A percentile compares a stretch with the other conserved stretches of the same genome.
phyloP scores from a whole-genome alignment of 768 basidiomycete genomes.

The Arthromyces matolae region DNA sequence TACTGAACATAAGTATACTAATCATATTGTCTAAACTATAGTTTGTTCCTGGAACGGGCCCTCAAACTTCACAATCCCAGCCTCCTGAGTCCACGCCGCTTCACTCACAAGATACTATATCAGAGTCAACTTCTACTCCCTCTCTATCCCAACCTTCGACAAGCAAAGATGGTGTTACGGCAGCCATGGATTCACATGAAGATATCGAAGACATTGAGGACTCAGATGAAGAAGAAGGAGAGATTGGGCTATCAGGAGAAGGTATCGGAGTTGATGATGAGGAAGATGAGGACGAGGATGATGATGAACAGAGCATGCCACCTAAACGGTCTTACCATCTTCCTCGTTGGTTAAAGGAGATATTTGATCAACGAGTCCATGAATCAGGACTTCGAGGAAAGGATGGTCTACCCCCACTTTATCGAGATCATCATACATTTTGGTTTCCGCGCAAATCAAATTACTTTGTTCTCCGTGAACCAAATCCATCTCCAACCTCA shows the following conservation, averaged over 20 bases:
- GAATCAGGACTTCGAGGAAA: background rate
- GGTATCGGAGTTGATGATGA: background rate
- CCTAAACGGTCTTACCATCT: background rate
- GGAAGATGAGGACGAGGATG: background rate
- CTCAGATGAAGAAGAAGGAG: background rate
- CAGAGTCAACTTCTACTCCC: too few relatives aligned
- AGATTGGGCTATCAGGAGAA: too few relatives aligned
- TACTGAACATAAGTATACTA: too few relatives aligned
- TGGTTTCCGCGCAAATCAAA: background rate
- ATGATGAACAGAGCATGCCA: background rate
- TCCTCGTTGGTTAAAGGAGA: background rate
- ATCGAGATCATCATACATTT: slow-evolving; percentile 4
- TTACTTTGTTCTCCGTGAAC: background rate
- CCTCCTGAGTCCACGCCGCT: too few relatives aligned
- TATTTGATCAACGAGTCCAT: background rate
- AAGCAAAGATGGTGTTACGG: background rate
- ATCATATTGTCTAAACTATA: too few relatives aligned
- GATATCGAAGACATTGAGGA: too few relatives aligned
- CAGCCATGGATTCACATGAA: too few relatives aligned
- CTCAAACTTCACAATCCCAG: too few relatives aligned
- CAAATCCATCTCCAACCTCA: slow-evolving; percentile 4
- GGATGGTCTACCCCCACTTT: background rate
- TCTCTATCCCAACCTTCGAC: too few relatives aligned
- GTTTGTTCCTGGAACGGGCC: too few relatives aligned
- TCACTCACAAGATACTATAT: too few relatives aligned